Evolutionary conservation across 345 rosid species (phyloP).

Genomic region (Sisymbrium altissimum): DNA sequence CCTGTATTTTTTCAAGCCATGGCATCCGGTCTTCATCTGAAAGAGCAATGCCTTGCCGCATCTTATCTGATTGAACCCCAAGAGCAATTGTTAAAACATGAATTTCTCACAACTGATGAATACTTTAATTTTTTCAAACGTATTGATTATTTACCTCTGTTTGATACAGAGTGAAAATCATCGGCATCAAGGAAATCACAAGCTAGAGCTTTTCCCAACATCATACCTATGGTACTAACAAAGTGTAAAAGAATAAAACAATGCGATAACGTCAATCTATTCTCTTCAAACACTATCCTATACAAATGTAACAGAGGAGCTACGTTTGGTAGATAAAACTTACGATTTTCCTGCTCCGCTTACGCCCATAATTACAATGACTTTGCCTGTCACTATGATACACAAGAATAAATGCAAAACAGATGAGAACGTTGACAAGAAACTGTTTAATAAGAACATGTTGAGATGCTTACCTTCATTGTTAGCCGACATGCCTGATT

Average conservation of each 20-base stretch:
- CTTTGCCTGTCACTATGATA: conserved; percentile 33
- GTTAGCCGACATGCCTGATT: conserved; percentile 2
- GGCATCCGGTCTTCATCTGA: conserved; percentile 79
- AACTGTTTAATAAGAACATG: neutral
- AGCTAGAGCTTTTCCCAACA: conserved; percentile 52
- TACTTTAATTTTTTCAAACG: neutral
- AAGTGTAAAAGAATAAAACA: neutral
- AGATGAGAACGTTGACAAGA: neutral
- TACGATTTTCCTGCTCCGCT: conserved; percentile 80
- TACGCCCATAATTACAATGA: conserved; percentile 72
- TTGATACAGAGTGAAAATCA: conserved; percentile 70
- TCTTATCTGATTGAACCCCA: conserved; percentile 51
- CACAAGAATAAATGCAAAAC: neutral
- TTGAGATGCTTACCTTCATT: conserved; percentile 19
- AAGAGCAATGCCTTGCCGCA: conserved; percentile 67
- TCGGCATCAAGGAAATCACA: conserved; percentile 80
- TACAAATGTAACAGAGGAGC: neutral
- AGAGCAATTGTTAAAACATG: neutral
- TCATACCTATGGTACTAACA: conserved; percentile 64
- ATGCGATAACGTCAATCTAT: neutral
- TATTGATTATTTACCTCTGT: conserved; percentile 49
- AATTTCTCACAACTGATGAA: neutral
- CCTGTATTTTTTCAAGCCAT: conserved; percentile 62
- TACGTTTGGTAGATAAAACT: conserved; percentile 1
- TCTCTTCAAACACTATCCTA: neutral